Conservation (phyloP, 345 rosid genomes). For the Pistacia integerrima region DNA sequence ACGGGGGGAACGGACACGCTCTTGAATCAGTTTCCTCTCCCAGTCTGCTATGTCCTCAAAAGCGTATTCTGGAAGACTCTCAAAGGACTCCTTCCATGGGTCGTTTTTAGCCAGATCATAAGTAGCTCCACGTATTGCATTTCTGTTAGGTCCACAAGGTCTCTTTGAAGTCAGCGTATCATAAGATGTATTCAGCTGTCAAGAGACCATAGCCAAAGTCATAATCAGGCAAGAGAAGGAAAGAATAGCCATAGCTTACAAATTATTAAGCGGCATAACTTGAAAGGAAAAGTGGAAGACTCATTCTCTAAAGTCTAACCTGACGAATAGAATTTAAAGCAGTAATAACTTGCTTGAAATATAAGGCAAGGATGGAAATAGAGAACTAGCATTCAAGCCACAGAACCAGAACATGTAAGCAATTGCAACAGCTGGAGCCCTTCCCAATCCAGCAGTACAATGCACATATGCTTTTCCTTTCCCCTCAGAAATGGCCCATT, state of each 20-base stretch:
- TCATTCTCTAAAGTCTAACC: too few relatives aligned
- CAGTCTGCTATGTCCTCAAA: slow-evolving; percentile 81
- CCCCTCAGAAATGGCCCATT: slow-evolving; percentile 82
- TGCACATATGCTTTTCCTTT: slow-evolving; percentile 84
- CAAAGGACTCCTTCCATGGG: slow-evolving; percentile 77
- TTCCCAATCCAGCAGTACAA: slow-evolving; percentile 93
- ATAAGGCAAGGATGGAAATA: neutral
- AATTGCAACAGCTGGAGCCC: slow-evolving; percentile 91
- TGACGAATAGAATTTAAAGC: neutral
- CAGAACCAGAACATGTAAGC: slow-evolving; percentile 92
- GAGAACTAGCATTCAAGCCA: slow-evolving; percentile 58
- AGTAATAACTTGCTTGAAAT: neutral
- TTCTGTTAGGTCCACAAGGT: slow-evolving; percentile 84
- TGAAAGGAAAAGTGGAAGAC: neutral
- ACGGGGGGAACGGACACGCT: slow-evolving; percentile 55
- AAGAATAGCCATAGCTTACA: neutral
- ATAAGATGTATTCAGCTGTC: slow-evolving; percentile 73
- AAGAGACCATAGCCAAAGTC: neutral
- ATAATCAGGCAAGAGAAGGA: neutral
- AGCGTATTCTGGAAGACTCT: slow-evolving; percentile 75
- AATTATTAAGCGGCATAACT: neutral
- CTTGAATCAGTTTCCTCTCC: slow-evolving; percentile 86
- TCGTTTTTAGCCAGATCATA: slow-evolving; percentile 84
- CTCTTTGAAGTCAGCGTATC: slow-evolving; percentile 64
- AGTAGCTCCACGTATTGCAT: slow-evolving; percentile 78